These are phyloP conservation scores for Acmispon strigosus DNA, from an alignment of 306 rosid species.

Conservation along the genomic window DNA sequence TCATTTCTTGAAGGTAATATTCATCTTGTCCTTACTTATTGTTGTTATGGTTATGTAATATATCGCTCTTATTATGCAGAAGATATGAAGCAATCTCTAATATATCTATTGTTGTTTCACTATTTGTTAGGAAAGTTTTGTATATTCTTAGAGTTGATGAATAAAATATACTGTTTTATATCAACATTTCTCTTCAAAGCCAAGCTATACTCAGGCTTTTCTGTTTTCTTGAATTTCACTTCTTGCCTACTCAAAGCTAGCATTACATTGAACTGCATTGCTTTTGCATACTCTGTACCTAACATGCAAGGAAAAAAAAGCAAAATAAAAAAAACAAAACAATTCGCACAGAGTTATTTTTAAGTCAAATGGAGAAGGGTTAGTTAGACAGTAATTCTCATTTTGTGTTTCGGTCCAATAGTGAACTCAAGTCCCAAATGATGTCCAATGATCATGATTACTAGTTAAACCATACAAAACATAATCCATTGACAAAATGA, in stretches of 20 bases:
- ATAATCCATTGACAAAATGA: background rate
- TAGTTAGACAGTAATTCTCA: background rate
- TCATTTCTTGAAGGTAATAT: slow-evolving; percentile 80
- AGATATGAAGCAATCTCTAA: slow-evolving; percentile 19
- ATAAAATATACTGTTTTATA: slow-evolving; percentile 11
- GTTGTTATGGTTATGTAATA: slow-evolving; percentile 7
- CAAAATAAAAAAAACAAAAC: background rate
- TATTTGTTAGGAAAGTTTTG: slow-evolving; percentile 2
- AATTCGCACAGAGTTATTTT: background rate
- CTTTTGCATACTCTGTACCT: slow-evolving; percentile 42
- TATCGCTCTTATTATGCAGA: background rate
- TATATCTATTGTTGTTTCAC: background rate
- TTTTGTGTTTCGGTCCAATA: background rate
- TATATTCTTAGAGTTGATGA: slow-evolving; percentile 8
- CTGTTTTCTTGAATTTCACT: slow-evolving; percentile 40
- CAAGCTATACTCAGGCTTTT: slow-evolving; percentile 38
- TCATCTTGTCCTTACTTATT: background rate
- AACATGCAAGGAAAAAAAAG: background rate
- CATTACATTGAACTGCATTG: slow-evolving; percentile 26
- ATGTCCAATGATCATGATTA: slow-evolving; percentile 24
- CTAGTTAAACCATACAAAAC: slow-evolving; percentile 10
- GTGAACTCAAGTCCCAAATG: slow-evolving; percentile 19
- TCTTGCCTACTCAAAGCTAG: slow-evolving; percentile 60
- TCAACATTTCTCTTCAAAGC: slow-evolving; percentile 62
- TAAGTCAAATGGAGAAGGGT: background rate